phyloP scores from a whole-genome alignment of 345 rosid species.

The Cardamine chenopodiifolia region DNA sequence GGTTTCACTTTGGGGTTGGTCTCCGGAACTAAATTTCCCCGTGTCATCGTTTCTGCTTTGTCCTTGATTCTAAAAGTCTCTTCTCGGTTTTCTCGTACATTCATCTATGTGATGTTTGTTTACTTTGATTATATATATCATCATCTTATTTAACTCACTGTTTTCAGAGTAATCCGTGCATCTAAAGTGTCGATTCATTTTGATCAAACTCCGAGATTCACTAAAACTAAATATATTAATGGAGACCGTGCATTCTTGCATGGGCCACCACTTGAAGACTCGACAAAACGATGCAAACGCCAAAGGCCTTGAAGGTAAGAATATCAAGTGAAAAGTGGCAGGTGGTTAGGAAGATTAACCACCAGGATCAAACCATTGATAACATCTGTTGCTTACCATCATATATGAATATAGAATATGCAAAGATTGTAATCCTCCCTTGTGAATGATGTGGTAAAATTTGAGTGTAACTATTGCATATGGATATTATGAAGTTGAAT shows the following conservation, averaged over 20 bases:
- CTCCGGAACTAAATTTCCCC: slow-evolving; percentile 53
- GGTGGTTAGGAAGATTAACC: no score
- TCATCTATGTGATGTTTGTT: slow-evolving; percentile 19
- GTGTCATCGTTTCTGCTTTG: not conserved
- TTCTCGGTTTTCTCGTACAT: not conserved
- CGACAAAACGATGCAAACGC: no score
- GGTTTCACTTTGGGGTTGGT: slow-evolving; percentile 96
- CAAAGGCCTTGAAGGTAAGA: no score
- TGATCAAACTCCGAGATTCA: not conserved
- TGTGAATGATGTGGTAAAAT: no score
- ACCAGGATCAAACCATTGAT: no score
- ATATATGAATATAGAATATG: no score
- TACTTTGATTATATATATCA: not conserved
- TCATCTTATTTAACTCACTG: not conserved
- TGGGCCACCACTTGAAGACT: no score
- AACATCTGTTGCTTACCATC: no score
- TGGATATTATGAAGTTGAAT: not conserved
- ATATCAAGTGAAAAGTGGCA: no score
- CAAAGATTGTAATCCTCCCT: no score
- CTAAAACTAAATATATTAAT: not conserved
- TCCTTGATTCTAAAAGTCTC: not conserved
- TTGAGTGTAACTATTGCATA: no score
- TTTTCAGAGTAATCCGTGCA: not conserved
- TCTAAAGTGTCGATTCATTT: no score
- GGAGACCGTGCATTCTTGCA: not conserved